A percentile compares a stretch with the other conserved stretches of the same genome.
These are phyloP conservation scores for Phoenix dactylifera DNA, from an alignment of 176 grass and related monocot genomes.

Conservation along the genomic window DNA sequence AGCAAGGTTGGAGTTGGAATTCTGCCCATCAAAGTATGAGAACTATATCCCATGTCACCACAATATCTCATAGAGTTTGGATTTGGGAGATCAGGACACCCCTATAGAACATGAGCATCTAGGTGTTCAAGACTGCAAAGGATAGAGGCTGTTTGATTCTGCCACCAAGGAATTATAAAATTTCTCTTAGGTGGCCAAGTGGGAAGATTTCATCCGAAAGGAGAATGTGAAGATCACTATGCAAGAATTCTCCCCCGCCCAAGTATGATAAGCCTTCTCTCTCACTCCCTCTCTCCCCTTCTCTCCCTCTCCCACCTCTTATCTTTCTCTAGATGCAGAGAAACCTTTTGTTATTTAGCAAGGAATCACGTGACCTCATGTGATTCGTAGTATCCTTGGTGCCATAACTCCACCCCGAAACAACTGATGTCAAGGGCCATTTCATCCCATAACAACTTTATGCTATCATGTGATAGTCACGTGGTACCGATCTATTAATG, in stretches of 20 bases:
- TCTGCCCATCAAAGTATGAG: slow-evolving; percentile 54
- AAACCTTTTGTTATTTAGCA: too few species aligned
- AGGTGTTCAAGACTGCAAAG: slow-evolving; percentile 37
- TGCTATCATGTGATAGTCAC: too few species aligned
- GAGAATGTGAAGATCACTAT: slow-evolving; percentile 92
- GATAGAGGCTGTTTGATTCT: slow-evolving; percentile 46
- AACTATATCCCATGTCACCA: slow-evolving; percentile 84
- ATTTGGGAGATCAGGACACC: slow-evolving; percentile 57
- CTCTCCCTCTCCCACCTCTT: too few species aligned
- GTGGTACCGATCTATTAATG: too few species aligned
- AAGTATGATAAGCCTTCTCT: too few species aligned
- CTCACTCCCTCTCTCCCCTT: too few species aligned
- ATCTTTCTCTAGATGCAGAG: too few species aligned
- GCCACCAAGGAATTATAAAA: slow-evolving; percentile 66
- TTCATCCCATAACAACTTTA: too few species aligned
- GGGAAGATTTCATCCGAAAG: slow-evolving; percentile 94
- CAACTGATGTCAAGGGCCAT: too few species aligned
- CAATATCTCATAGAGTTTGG: slow-evolving; percentile 64
- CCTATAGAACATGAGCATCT: slow-evolving; percentile 58
- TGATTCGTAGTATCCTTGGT: too few species aligned
- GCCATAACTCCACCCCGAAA: too few species aligned
- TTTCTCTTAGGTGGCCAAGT: slow-evolving; percentile 79
- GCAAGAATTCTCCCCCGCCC: slow-evolving; percentile 80
- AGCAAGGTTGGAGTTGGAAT: slow-evolving; percentile 48
- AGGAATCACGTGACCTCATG: too few species aligned